Evolutionary conservation across 2,329 filamentous ascomycete genomes (phyloP), one percentile per base, ranked within the genome.

Genomic region (Xylaria sp.): DNA sequence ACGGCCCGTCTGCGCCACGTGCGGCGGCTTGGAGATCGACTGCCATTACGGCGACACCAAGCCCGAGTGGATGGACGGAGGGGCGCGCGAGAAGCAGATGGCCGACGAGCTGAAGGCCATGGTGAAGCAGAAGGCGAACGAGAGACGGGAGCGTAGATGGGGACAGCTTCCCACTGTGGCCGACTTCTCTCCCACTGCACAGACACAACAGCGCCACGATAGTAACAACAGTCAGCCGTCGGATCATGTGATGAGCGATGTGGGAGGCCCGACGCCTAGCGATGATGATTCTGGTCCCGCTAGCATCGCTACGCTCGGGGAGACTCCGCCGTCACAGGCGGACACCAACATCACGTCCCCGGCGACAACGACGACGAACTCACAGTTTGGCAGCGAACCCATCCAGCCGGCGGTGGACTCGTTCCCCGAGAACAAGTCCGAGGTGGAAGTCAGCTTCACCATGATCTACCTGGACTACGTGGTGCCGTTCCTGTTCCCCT

Each of bases 401-500:
- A 57, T 65, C 23, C 51, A n/a, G 5, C 50, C 60, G 2, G 54
- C 54, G 6, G 51, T 54, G 29, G 58, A 57, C 50, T 13, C 65
- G 5, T 72, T 65, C 27, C 59, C 66, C 0, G 68, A 67, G 51
- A 63, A 72, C 57, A 69, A 60, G 53, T 69, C 71, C 1, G 75
- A 76, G 44, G 18, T 68, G 12, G 76, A 77, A 42, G 70, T 73
- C 2, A 72, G 75, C 73, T 82, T 85, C 51, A 78, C 86, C 65
- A 87, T 88, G 84, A 83, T 87, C 65, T 91, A 90, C 74, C 81
- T 90, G 54, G 88, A 91, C 75, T 85, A 87, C 70, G 82, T 90
- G 23, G 85, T 90, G 69, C 88, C 89, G 1, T 87, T 89, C 71
- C 78, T 90, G 0, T 90, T 88, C 74, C 89, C 89, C 2, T 87